Percentiles rank a stretch among this genome's conserved stretches.
Conservation (phyloP, 2,329 filamentous ascomycete species). For the Zasmidium cellare region DNA sequence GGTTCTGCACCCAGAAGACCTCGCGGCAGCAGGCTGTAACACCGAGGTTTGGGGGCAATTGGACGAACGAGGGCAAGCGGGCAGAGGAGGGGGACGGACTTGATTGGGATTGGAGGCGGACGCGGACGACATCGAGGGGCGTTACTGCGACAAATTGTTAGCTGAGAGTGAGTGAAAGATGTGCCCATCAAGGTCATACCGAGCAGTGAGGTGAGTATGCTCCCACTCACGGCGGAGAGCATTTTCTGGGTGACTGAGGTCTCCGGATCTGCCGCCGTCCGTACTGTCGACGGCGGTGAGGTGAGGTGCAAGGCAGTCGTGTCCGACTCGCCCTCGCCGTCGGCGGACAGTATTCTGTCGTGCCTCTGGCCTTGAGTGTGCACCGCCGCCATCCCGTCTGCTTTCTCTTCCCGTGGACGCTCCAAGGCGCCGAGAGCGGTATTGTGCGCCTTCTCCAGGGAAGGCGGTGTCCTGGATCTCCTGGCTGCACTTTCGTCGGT, state of each 20-base stretch:
- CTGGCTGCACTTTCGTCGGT: not conserved
- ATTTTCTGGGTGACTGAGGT: constrained; percentile 89
- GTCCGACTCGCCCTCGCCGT: constrained; percentile 5
- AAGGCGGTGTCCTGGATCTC: not conserved
- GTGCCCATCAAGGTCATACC: too few relatives aligned
- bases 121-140: constrained; percentile 92
- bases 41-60: constrained; percentile 79
- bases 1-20: constrained; percentile 93
- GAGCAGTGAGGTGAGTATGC: constrained; percentile 82
- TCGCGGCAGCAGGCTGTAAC: constrained; percentile 95
- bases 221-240: constrained; percentile 89
- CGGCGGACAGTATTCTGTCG: constrained; percentile 36
- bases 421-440: constrained; percentile 17
- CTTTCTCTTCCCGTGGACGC: constrained; percentile 11
- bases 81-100: constrained; percentile 52
- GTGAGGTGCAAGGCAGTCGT: constrained; percentile 7
- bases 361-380: constrained; percentile 40
- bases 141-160: constrained; percentile 62
- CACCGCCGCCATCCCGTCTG: constrained; percentile 21
- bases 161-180: too few relatives aligned
- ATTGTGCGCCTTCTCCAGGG: not conserved
- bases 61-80: constrained; percentile 58
- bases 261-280: constrained; percentile 48
- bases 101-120: constrained; percentile 84
- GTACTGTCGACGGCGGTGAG: constrained; percentile 12